phyloP scores from a whole-genome alignment of 1,139 yeast genomes.

The Geotrichum candidum region DNA sequence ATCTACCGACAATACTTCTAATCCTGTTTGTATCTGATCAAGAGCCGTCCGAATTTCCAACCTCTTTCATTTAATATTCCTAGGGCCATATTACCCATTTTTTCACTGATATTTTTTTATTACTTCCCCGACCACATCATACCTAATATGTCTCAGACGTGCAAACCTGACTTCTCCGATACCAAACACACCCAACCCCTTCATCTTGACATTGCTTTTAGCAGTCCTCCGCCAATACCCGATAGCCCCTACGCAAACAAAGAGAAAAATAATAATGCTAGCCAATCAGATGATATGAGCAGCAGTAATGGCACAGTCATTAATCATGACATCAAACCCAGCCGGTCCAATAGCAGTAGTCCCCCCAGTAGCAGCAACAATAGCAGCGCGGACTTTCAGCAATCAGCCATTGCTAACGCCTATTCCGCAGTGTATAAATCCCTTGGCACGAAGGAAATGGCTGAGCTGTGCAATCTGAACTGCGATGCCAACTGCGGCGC shows the following conservation, averaged over 20 bases:
- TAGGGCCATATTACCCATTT: background rate
- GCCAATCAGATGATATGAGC: background rate
- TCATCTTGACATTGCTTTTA: background rate
- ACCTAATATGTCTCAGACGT: background rate
- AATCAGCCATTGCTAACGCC: background rate
- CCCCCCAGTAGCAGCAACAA: background rate
- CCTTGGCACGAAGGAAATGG: conserved; percentile 9
- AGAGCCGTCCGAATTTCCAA: background rate
- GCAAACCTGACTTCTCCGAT: background rate
- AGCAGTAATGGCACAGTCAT: too few relatives aligned
- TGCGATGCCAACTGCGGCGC: conserved; percentile 13
- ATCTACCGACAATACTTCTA: background rate
- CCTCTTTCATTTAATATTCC: background rate
- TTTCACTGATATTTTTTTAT: background rate
- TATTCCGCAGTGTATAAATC: conserved; percentile 3
- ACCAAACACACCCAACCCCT: background rate
- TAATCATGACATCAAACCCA: background rate
- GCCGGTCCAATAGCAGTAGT: background rate
- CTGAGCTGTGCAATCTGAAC: conserved; percentile 12
- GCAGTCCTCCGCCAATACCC: background rate
- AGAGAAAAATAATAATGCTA: background rate
- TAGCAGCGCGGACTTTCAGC: background rate
- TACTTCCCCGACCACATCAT: background rate
- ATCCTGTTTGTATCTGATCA: background rate
- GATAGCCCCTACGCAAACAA: background rate